A percentile compares a stretch with the other conserved stretches of the same genome.
Conservation (phyloP, 805 yeast species). For the Candida golubevii region DNA sequence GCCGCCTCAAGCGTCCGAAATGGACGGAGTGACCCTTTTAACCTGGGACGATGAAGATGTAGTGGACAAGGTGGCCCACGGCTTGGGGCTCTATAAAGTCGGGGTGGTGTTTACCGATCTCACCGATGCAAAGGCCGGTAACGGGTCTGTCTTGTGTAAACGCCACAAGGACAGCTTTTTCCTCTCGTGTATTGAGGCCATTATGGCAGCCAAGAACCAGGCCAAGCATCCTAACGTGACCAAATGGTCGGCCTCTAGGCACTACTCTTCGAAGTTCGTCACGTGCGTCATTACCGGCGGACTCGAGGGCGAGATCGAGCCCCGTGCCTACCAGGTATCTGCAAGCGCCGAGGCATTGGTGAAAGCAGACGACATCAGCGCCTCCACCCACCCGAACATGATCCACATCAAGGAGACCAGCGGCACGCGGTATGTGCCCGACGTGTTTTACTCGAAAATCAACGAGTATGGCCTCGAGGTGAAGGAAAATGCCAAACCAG, state of each 20-base stretch:
- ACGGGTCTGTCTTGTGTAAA: constrained; percentile 88
- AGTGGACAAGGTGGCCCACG: constrained; percentile 50
- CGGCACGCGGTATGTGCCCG: constrained; percentile 84
- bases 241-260: constrained; percentile 58
- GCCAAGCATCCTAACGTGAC: constrained; percentile 55
- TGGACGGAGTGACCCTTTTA: constrained; percentile 71
- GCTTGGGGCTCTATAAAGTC: constrained; percentile 62
- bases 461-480: constrained; percentile 89
- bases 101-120: constrained; percentile 90
- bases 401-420: constrained; percentile 76
- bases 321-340: constrained; percentile 85
- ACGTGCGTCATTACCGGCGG: constrained; percentile 96
- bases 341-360: constrained; percentile 84
- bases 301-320: constrained; percentile 79
- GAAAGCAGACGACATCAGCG: constrained; percentile 76
- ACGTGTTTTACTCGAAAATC: constrained; percentile 74
- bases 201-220: constrained; percentile 82
- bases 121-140: constrained; percentile 78
- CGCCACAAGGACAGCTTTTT: constrained; percentile 91
- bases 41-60: constrained; percentile 51
- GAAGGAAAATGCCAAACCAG: constrained; percentile 53
- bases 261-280: constrained; percentile 83
- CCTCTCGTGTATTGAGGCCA: constrained; percentile 79
- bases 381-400: constrained; percentile 87
- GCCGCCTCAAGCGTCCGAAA: constrained; percentile 82